A percentile compares a stretch with the other conserved stretches of the same genome.
phyloP scores from a whole-genome alignment of 192 early-diverging fungal genomes.

The Lunasporangiospora selenospora region DNA sequence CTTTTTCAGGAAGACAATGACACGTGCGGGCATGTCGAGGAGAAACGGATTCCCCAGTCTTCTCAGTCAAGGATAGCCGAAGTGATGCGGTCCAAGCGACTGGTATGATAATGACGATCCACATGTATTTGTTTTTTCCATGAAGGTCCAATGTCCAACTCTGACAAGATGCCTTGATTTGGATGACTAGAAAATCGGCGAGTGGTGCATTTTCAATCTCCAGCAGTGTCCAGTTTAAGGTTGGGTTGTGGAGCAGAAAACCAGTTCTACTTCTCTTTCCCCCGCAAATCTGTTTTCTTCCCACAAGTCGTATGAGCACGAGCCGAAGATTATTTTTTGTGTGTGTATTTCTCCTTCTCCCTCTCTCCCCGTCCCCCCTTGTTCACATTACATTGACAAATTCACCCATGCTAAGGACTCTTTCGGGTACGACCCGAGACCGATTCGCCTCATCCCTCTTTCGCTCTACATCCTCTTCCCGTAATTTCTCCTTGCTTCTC shows the following conservation, averaged over 20 bases:
- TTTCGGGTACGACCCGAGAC: constrained; percentile 10
- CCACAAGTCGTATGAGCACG: no score
- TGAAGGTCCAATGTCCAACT: background rate
- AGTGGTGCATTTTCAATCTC: constrained; percentile 29
- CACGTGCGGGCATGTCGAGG: no score
- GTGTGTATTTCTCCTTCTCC: background rate
- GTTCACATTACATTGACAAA: background rate
- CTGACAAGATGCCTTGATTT: no score
- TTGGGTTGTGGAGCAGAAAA: no score
- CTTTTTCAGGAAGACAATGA: no score
- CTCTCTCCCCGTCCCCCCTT: no score
- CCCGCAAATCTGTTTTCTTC: no score
- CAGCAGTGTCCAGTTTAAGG: background rate
- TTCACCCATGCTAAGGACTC: constrained; percentile 1
- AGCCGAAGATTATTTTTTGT: background rate
- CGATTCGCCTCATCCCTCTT: no score
- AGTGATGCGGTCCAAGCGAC: constrained; percentile 24
- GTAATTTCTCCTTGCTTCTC: no score
- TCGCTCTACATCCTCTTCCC: no score
- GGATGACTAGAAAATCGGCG: constrained; percentile 41
- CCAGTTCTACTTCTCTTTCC: no score
- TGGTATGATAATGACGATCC: constrained; percentile 19
- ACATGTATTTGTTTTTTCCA: background rate
- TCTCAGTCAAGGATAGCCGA: constrained; percentile 20
- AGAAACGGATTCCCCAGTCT: no score